Conservation (phyloP, 2,329 filamentous ascomycete genomes). For the Venturia asperata region DNA sequence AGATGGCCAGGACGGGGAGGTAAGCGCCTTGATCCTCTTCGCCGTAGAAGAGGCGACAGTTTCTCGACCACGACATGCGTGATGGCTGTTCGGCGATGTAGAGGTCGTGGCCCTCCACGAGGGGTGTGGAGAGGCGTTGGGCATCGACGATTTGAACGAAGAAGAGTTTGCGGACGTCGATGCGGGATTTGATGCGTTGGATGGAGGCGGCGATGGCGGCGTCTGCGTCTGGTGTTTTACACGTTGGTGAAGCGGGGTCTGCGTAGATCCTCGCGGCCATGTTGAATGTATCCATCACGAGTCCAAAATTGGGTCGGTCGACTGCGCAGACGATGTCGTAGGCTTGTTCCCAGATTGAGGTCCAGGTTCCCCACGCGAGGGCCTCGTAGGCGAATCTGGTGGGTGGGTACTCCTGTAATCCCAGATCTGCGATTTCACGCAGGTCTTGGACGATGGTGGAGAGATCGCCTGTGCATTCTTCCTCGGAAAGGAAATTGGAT, state of each 20-base stretch:
- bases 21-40: slow-evolving; percentile 57
- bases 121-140: slow-evolving; percentile 52
- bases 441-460: slow-evolving; percentile 57
- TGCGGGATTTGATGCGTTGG: slow-evolving; percentile 43
- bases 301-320: slow-evolving; percentile 63
- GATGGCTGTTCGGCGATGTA: slow-evolving; percentile 52
- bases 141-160: slow-evolving; percentile 73
- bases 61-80: slow-evolving; percentile 72
- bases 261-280: slow-evolving; percentile 65
- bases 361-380: slow-evolving; percentile 63
- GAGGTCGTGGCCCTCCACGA: slow-evolving; percentile 52
- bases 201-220: slow-evolving; percentile 49
- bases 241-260: slow-evolving; percentile 51
- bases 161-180: slow-evolving; percentile 61
- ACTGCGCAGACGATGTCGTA: slow-evolving; percentile 63
- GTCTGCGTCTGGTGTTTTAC: slow-evolving; percentile 50
- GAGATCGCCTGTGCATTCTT: slow-evolving; percentile 46
- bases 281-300: slow-evolving; percentile 74
- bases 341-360: slow-evolving; percentile 63
- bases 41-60: slow-evolving; percentile 64
- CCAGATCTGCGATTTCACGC: slow-evolving; percentile 59
- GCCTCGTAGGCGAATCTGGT: slow-evolving; percentile 69
- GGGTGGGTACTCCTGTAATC: slow-evolving; percentile 46
- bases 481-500: slow-evolving; percentile 56
- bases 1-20: slow-evolving; percentile 57